Percentiles rank a stretch among this genome's conserved stretches.
phyloP scores from a whole-genome alignment of 2,329 filamentous ascomycete species.

The Curvularia sp. region DNA sequence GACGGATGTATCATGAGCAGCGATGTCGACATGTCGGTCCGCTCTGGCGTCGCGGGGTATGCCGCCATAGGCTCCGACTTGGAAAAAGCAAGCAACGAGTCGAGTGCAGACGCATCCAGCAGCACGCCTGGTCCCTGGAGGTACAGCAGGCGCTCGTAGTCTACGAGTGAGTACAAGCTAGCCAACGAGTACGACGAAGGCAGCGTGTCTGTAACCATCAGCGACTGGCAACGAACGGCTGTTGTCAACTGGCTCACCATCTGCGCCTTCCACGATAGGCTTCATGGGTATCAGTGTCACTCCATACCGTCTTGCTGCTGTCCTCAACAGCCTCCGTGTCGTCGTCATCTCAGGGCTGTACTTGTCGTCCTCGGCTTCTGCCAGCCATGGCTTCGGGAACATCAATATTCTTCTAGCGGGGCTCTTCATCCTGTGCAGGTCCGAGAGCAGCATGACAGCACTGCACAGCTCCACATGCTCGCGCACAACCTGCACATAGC shows the following conservation, averaged over 20 bases:
- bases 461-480: constrained; percentile 58
- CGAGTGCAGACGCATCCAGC: constrained; percentile 57
- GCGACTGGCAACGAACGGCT: background rate
- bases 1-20: constrained; percentile 51
- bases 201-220: constrained; percentile 33
- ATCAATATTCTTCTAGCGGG: constrained; percentile 56
- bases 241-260: constrained; percentile 30
- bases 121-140: constrained; percentile 56
- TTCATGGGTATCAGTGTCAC: constrained; percentile 56
- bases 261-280: constrained; percentile 47
- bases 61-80: constrained; percentile 48
- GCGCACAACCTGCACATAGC: constrained; percentile 57
- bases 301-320: constrained; percentile 56
- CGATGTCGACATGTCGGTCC: constrained; percentile 46
- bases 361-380: constrained; percentile 45
- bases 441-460: constrained; percentile 59
- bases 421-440: constrained; percentile 55
- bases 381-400: constrained; percentile 53
- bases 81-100: constrained; percentile 54
- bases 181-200: constrained; percentile 55
- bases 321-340: constrained; percentile 54
- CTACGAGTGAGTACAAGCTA: constrained; percentile 54
- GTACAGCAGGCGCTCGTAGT: constrained; percentile 56
- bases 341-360: constrained; percentile 55
- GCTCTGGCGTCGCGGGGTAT: constrained; percentile 42